Percentiles rank a stretch among this genome's conserved stretches.
These are phyloP conservation scores for Hanseniaspora pseudoguilliermondii DNA, from an alignment of 805 yeast species.

Conservation along the genomic window DNA sequence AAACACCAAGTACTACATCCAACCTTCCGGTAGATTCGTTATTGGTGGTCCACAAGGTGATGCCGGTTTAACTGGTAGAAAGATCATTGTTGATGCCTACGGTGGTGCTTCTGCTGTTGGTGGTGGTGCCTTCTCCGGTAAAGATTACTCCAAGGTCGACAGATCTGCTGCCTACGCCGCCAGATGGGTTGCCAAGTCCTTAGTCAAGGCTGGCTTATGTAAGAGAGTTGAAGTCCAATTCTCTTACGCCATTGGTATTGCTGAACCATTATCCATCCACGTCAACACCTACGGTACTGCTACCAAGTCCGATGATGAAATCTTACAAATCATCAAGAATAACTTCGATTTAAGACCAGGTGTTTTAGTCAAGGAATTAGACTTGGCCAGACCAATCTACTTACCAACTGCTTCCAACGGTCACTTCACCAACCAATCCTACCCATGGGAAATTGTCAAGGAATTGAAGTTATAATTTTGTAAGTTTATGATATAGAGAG, in stretches of 20 bases:
- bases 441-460: conserved; percentile 98
- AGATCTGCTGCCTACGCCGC: conserved; percentile 99
- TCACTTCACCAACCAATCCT: conserved; percentile 97
- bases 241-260: conserved; percentile 99
- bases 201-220: conserved; percentile 87
- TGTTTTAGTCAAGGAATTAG: conserved; percentile 90
- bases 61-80: conserved; percentile 99
- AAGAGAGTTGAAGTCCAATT: conserved; percentile 96
- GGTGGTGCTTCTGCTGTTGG: conserved; percentile 99
- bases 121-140: conserved; percentile 99
- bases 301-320: conserved; percentile 72
- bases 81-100: conserved; percentile 97
- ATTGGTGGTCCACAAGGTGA: conserved; percentile 99
- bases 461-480: conserved; percentile 43
- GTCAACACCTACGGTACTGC: conserved; percentile 99
- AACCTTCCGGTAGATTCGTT: conserved; percentile 98
- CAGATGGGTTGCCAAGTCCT: conserved; percentile 99
- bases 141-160: conserved; percentile 98
- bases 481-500: not conserved
- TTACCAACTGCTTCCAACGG: conserved; percentile 98
- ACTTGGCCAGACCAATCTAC: conserved; percentile 98
- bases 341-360: conserved; percentile 99
- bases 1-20: conserved; percentile 93
- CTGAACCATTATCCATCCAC: conserved; percentile 95
- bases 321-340: conserved; percentile 79